Conservation (phyloP, 352 stramenopile species). For the Pythium phragmitis region DNA sequence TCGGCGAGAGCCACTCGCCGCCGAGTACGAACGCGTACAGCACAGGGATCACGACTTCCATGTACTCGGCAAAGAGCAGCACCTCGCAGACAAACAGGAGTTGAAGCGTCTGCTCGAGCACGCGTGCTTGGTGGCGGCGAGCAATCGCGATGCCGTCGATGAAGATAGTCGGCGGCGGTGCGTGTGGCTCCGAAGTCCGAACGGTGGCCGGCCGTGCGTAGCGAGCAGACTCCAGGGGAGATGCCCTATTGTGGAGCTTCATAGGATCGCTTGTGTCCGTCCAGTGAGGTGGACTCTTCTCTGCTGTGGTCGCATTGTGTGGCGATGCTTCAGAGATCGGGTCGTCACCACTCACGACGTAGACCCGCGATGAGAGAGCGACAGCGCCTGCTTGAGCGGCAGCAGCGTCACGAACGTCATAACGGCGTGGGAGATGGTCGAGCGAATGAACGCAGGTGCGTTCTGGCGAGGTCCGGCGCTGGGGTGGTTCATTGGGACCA, state of each 20-base stretch:
- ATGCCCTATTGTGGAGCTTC: no score
- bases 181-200: no score
- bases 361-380: neutral
- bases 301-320: no score
- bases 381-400: constrained; percentile 17
- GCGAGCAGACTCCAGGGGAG: no score
- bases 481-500: constrained; percentile 15
- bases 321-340: no score
- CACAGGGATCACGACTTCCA: constrained; percentile 27
- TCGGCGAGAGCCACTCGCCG: constrained; percentile 7
- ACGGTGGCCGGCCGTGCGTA: no score
- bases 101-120: constrained; percentile 34
- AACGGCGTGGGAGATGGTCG: constrained; percentile 4
- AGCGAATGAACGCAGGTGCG: constrained; percentile 12
- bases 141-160: constrained; percentile 24
- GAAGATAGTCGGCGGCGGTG: neutral
- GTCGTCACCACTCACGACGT: no score
- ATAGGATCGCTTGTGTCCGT: no score
- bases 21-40: constrained; percentile 10
- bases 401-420: constrained; percentile 16
- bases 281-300: no score
- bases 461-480: neutral
- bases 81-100: constrained; percentile 26
- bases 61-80: constrained; percentile 36
- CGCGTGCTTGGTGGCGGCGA: constrained; percentile 23